phyloP scores from a whole-genome alignment of 768 basidiomycete genomes.

The Nidularia pulvinata region DNA sequence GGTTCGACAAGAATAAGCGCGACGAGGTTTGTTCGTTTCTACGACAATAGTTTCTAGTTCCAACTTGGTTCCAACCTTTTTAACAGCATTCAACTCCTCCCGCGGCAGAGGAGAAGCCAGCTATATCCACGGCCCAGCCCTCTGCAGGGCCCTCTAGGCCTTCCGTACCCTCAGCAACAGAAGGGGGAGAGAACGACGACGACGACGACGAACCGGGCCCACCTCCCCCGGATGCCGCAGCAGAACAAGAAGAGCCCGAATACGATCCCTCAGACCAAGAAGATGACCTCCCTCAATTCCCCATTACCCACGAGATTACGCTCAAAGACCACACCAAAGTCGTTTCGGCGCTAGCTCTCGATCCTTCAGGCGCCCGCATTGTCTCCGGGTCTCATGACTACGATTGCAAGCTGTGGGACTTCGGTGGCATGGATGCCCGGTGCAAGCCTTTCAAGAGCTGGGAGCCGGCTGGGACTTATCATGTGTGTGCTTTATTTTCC shows the following conservation, averaged over 20 bases:
- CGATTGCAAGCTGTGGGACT: slow-evolving; percentile 98
- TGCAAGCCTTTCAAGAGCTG: slow-evolving; percentile 96
- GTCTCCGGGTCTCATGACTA: slow-evolving; percentile 96
- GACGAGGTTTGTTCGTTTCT: slow-evolving; percentile 28
- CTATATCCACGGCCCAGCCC: not conserved
- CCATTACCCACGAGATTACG: slow-evolving; percentile 86
- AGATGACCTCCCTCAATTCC: slow-evolving; percentile 63
- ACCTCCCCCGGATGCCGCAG: slow-evolving; percentile 10
- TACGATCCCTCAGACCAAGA: slow-evolving; percentile 57
- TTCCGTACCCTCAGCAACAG: not conserved
- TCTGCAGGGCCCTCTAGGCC: slow-evolving; percentile 5
- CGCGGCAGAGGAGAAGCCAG: slow-evolving; percentile 1
- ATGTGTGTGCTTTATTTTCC: slow-evolving; percentile 45
- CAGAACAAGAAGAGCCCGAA: slow-evolving; percentile 44
- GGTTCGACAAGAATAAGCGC: slow-evolving; percentile 79
- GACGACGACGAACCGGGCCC: slow-evolving; percentile 17
- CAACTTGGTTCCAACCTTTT: not conserved
- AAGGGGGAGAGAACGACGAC: slow-evolving; percentile 5
- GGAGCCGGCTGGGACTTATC: slow-evolving; percentile 93
- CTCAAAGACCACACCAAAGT: slow-evolving; percentile 98
- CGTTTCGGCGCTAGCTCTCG: slow-evolving; percentile 88
- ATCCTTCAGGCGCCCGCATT: slow-evolving; percentile 92
- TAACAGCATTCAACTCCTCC: not conserved
- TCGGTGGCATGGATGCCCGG: slow-evolving; percentile 93
- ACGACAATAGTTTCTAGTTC: not conserved